Percentiles rank a stretch among this genome's conserved stretches.
Conservation (phyloP, 371 early-diverging fungal genomes). For the Basidiobolus heterosporus region DNA sequence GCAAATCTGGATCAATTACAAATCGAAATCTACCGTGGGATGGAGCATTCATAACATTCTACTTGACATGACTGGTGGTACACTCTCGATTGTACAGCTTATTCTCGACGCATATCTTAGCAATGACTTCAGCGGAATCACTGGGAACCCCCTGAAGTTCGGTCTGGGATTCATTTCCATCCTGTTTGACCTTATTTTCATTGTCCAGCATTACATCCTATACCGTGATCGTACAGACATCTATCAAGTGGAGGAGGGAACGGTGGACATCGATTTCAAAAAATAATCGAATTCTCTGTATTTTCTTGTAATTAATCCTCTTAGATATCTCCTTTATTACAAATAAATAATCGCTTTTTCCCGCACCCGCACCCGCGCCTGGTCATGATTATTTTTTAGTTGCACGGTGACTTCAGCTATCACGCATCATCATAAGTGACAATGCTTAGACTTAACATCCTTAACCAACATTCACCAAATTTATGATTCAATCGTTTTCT, state of each 20-base stretch:
- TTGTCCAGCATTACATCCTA: conserved; percentile 66
- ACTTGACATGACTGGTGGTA: conserved; percentile 80
- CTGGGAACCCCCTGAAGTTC: conserved; percentile 48
- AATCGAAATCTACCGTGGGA: conserved; percentile 67
- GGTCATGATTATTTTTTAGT: too few species aligned
- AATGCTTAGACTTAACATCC: too few species aligned
- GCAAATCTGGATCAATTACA: conserved; percentile 64
- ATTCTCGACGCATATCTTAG: conserved; percentile 52
- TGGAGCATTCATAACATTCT: conserved; percentile 87
- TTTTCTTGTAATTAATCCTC: too few species aligned
- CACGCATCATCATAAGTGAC: too few species aligned
- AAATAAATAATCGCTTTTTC: too few species aligned
- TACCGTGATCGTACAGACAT: conserved; percentile 32
- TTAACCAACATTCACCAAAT: too few species aligned
- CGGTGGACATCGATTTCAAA: too few species aligned
- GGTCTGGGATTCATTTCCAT: conserved; percentile 68
- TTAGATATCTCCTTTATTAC: too few species aligned
- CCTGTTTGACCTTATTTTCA: conserved; percentile 65
- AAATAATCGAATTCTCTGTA: too few species aligned
- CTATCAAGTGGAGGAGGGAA: conserved; percentile 6
- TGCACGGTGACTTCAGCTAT: too few species aligned
- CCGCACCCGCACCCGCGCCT: too few species aligned
- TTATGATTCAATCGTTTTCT: too few species aligned
- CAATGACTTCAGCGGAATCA: conserved; percentile 50
- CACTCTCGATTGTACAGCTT: conserved; percentile 59